Base-by-base conservation (phyloP, 352 stramenopile species). In the Phytophthora chlamydospora region DNA sequence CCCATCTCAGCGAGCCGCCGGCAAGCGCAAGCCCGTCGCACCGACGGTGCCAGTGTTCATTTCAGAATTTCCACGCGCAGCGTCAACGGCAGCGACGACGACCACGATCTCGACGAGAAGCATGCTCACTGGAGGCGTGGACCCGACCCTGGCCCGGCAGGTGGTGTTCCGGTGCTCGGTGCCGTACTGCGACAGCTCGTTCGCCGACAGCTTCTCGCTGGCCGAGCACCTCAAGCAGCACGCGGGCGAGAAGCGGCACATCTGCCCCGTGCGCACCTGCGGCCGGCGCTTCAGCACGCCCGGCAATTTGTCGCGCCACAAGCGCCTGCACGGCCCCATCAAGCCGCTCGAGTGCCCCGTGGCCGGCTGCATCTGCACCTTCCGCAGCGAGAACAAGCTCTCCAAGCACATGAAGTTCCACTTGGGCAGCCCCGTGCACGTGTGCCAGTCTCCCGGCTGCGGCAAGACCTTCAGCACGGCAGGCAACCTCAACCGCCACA, bases 381-480 rank as follows among this genome's bases (percentile, higher is more conserved):
- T 88, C 48, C 66, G 63, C 47, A 86, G 64, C 46, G 74, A 85
- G 50, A 75, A 80, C 64, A 85, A 86, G 46, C 74, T 88, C 10
- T 78, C 74, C 50, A 81, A 81, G 57, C 78, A 88, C 71, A 83
- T 85, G 74, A 80, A 86, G 58, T 85, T 81, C 51, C 78, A 88
- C 58, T 55, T 83, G 27, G 75, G 78, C 27, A 78, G 67, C 51
- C 43, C 69, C n/a, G 75, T 78, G 44, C 68, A 84, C 49, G 62
- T 84, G 14, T 84, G 75, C 16, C 40, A 54, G 41, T 72, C 71
- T 12, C 62, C 59, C 0, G 72, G 47, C 8, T 88, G 78, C 40
- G 74, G 75, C 48, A 88, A 84, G 62, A 85, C 75, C 4, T 88
- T 88, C 71, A 85, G 73, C 21, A 88, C 78, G 3, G 63, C 72